Evolutionary conservation across 129 eudicot species (phyloP).

Genomic region (Chrysanthemum makinoi): DNA sequence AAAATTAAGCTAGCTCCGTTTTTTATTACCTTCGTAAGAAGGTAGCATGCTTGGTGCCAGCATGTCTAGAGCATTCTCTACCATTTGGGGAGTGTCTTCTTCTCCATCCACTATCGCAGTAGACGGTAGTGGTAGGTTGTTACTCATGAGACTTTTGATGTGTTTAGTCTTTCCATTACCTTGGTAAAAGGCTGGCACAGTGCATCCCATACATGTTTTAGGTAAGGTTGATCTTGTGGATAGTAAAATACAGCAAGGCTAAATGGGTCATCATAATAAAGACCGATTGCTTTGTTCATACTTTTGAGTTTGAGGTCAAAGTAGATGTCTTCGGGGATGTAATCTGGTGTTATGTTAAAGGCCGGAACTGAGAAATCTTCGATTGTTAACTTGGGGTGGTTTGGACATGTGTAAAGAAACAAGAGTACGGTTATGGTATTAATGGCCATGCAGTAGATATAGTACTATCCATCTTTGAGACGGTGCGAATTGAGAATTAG

Average conservation of each 20-base stretch:
- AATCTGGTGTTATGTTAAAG: neutral
- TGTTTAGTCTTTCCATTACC: conserved; percentile 13
- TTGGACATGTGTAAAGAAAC: conserved; percentile 1
- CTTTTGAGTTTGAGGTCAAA: conserved; percentile 16
- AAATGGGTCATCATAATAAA: conserved; percentile 17
- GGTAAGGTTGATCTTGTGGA: conserved; percentile 8
- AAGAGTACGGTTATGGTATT: neutral
- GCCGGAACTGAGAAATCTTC: conserved; percentile 19
- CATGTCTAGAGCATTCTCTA: too few species aligned
- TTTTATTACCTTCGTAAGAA: neutral
- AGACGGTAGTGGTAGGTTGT: too few species aligned
- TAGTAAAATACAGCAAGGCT: neutral
- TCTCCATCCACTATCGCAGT: too few species aligned
- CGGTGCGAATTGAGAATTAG: too few species aligned
- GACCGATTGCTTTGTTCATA: conserved; percentile 17
- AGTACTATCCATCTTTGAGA: too few species aligned
- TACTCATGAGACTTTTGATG: neutral
- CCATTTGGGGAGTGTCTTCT: too few species aligned
- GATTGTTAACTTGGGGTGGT: conserved; percentile 1
- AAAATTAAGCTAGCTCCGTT: too few species aligned
- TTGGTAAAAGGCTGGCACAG: conserved; percentile 12
- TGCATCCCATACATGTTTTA: conserved; percentile 12
- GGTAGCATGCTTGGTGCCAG: neutral
- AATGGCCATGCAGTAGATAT: too few species aligned
- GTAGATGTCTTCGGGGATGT: neutral